These are phyloP conservation scores for Metschnikowia picachoensis DNA, from an alignment of 805 yeast genomes.

Conservation along the genomic window DNA sequence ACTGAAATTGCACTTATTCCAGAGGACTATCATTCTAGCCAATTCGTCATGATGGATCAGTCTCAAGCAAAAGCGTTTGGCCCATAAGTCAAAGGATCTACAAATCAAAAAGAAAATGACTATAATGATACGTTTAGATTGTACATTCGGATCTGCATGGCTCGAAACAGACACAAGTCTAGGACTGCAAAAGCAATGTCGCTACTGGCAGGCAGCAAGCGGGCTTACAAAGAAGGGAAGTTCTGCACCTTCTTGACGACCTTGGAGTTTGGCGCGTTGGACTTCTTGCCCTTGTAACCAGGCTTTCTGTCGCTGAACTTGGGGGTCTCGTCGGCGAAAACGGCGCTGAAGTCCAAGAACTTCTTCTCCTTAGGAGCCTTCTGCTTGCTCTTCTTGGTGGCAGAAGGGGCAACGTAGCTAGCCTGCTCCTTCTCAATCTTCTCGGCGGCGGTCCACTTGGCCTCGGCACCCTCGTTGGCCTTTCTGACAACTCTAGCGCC, in stretches of 20 bases:
- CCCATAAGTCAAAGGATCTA: too few species aligned
- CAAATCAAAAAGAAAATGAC: background rate
- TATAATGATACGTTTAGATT: constrained; percentile 1
- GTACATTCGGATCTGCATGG: constrained; percentile 6
- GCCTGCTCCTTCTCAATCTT: constrained; percentile 57
- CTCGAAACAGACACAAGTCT: background rate
- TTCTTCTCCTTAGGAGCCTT: constrained; percentile 82
- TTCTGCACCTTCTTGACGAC: constrained; percentile 51
- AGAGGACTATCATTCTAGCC: too few species aligned
- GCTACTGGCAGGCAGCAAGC: background rate
- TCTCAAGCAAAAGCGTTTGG: too few species aligned
- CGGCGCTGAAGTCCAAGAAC: constrained; percentile 68
- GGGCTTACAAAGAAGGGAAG: constrained; percentile 62
- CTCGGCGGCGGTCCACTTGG: constrained; percentile 52
- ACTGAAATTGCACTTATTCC: too few species aligned
- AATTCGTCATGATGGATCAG: too few species aligned
- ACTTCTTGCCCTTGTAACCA: constrained; percentile 25
- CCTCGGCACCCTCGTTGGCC: constrained; percentile 59
- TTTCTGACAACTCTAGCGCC: constrained; percentile 37
- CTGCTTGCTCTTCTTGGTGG: constrained; percentile 61
- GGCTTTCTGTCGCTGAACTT: constrained; percentile 16
- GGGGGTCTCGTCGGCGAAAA: constrained; percentile 56
- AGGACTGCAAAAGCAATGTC: background rate
- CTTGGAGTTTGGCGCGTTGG: constrained; percentile 23
- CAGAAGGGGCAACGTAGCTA: constrained; percentile 54